These are phyloP conservation scores for Gnomoniopsis sp. DNA, from an alignment of 2,329 filamentous ascomycete species.

Conservation along the genomic window DNA sequence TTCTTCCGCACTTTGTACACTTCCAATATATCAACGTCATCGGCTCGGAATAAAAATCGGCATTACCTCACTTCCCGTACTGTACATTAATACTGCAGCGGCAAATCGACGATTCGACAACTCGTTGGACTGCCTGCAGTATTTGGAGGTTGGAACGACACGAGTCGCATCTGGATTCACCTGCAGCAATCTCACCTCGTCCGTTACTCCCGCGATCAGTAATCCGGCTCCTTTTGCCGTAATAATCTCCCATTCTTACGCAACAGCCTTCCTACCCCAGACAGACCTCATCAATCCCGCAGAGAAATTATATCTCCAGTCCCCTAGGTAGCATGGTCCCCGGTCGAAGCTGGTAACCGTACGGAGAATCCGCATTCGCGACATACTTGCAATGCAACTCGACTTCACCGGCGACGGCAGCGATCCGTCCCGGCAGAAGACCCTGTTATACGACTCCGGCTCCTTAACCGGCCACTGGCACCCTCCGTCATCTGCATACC, in stretches of 20 bases:
- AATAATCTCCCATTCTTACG: neutral
- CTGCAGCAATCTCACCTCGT: neutral
- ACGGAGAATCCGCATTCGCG: neutral
- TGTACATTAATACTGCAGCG: neutral
- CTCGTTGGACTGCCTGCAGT: neutral
- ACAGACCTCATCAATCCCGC: neutral
- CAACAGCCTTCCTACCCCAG: neutral
- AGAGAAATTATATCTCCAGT: neutral
- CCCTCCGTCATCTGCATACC: slow-evolving; percentile 28
- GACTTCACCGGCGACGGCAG: slow-evolving; percentile 10
- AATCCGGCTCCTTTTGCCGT: neutral
- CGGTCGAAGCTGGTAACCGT: neutral
- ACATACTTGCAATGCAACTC: slow-evolving; percentile 12
- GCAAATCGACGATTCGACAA: neutral
- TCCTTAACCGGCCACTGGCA: slow-evolving; percentile 57
- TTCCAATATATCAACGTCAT: neutral
- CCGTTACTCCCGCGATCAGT: neutral
- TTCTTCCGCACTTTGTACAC: neutral
- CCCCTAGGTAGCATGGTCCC: neutral
- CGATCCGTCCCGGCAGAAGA: slow-evolving; percentile 15
- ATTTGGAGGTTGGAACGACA: too few species aligned
- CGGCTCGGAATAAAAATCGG: neutral
- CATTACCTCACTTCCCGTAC: neutral
- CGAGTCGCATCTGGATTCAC: neutral
- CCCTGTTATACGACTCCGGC: slow-evolving; percentile 44